Evolutionary conservation across 257 asterid genomes (phyloP).

Genomic region (Capsicum chinense): DNA sequence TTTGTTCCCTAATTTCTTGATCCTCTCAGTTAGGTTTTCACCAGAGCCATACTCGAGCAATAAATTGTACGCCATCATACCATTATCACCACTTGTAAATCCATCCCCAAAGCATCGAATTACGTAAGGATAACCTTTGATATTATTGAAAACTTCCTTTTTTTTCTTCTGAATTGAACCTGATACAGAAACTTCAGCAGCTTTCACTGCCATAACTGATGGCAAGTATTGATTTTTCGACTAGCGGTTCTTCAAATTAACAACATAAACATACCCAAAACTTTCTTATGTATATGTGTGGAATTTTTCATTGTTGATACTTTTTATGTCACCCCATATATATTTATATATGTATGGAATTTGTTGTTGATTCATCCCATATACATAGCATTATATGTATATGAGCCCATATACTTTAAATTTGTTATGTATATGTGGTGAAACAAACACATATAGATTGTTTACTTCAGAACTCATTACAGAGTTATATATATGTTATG

Average conservation of each 20-base stretch:
- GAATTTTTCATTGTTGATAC: too few species aligned
- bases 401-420: too few species aligned
- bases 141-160: conserved; percentile 64
- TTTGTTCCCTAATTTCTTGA: conserved; percentile 50
- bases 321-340: too few species aligned
- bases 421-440: too few species aligned
- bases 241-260: conserved; percentile 74
- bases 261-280: conserved; percentile 81
- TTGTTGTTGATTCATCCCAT: too few species aligned
- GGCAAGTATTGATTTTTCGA: conserved; percentile 72
- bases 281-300: conserved; percentile 48
- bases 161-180: conserved; percentile 90
- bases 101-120: conserved; percentile 89
- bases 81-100: conserved; percentile 69
- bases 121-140: conserved; percentile 63
- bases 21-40: conserved; percentile 71
- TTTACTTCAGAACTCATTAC: too few species aligned
- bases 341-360: too few species aligned
- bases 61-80: conserved; percentile 77
- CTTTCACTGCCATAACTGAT: conserved; percentile 85
- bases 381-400: too few species aligned
- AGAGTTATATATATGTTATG: too few species aligned
- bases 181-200: conserved; percentile 90
- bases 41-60: conserved; percentile 90
- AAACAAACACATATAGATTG: too few species aligned